A percentile compares a stretch with the other conserved stretches of the same genome.
phyloP scores from a whole-genome alignment of 805 yeast genomes.

The Yamadazyma takamatsuzukensis region DNA sequence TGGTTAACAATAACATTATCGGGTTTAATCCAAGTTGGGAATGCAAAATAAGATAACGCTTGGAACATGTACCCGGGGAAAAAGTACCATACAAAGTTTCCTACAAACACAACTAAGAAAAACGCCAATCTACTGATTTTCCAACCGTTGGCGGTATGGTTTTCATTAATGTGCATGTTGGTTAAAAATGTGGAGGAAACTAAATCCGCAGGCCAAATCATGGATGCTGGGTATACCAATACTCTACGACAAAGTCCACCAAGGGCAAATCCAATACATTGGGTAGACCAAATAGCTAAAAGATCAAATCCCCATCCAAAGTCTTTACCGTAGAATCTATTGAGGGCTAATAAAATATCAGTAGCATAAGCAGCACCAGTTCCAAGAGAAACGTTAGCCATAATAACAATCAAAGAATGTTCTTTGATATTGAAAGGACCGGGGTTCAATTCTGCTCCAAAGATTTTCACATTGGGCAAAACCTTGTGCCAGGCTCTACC shows the following conservation, averaged over 20 bases:
- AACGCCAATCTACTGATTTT: conserved; percentile 12
- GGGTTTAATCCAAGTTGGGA: conserved; percentile 67
- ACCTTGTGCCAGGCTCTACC: conserved; percentile 48
- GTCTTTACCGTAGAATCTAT: conserved; percentile 41
- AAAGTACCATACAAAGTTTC: conserved; percentile 52
- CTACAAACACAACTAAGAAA: conserved; percentile 10
- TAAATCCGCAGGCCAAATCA: conserved; percentile 69
- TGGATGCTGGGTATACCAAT: conserved; percentile 60
- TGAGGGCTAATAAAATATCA: conserved; percentile 51
- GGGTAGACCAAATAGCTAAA: conserved; percentile 42
- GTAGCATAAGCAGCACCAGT: conserved; percentile 44
- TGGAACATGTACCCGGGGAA: conserved; percentile 58
- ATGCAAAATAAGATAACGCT: conserved; percentile 57
- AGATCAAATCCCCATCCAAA: conserved; percentile 25
- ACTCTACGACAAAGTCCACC: conserved; percentile 62
- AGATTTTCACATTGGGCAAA: conserved; percentile 24
- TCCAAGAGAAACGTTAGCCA: conserved; percentile 15
- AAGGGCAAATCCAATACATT: conserved; percentile 62
- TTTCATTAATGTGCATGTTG: conserved; percentile 38
- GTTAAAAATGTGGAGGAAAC: conserved; percentile 46
- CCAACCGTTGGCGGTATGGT: conserved; percentile 47
- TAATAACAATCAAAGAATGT: conserved; percentile 20
- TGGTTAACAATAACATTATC: conserved; percentile 58
- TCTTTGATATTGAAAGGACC: conserved; percentile 24
- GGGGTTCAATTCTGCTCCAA: conserved; percentile 13